Evolutionary conservation across 345 rosid species (phyloP), one percentile per base, ranked within the genome.

Genomic region (Salix udensis): DNA sequence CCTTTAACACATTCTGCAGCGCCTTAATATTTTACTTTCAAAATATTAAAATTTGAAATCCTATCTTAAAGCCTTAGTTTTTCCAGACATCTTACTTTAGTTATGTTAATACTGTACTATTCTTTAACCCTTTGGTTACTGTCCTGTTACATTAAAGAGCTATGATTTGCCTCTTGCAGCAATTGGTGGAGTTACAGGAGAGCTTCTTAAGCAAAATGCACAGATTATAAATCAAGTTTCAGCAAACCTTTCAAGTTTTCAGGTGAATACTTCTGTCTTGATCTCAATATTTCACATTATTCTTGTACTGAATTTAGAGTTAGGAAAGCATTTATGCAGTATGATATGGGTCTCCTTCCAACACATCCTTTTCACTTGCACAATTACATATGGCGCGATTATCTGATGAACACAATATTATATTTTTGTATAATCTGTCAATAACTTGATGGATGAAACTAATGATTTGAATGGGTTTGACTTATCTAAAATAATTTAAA

Each of bases 121-220:
- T 18, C 70, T 61, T 53, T 2, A 44, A 60, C 19, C 40, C 52
- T 68, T 6, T 69, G 52, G 66, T 21, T 52, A 70, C 31, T 53
- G 31, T 67, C 16, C 26, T 74, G 44, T 37, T 37, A 5, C 42
- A 8, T n/a, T 76, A 16, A 70, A 36, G 60, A 76, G 64, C 64
- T 55, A 60, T 44, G 14, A 14, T 73, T n/a, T 73, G 75, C 70
- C 73, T n/a, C 67, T 77, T 79, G 81, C 88, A 91, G 91, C 78
- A 37, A 82, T 91, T 79, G 89, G 84, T 36, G 94, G 92, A 67
- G 65, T 75, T 36, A 73, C 83, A 4, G 85, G 85, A 18, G 89
- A 86, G 80, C 89, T 92, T 85, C 88, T 90, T 44, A 80, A 87
- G 84, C 87, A 88, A 80, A 94, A 94, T 83, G 75, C 77, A 39